phyloP scores from a whole-genome alignment of 169 alveolate genomes.

The Eimeria necatrix region DNA sequence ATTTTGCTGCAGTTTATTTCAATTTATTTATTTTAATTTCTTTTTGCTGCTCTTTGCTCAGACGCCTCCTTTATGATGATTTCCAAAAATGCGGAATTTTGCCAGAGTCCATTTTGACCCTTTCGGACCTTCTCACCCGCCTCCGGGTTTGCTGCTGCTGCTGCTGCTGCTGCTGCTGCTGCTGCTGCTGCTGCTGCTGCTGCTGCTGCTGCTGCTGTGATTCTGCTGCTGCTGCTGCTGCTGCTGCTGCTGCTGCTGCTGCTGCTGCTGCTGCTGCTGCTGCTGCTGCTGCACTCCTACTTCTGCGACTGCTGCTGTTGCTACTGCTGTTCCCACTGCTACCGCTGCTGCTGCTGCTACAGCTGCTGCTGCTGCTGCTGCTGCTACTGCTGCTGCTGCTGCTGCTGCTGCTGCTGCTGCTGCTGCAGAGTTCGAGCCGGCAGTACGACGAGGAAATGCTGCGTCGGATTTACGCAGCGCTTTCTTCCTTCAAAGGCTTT shows the following conservation, averaged over 20 bases:
- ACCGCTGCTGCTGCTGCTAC: background rate
- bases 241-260: background rate
- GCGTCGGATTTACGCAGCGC: constrained; percentile 74
- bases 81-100: constrained; percentile 66
- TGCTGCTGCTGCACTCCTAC: too few relatives aligned
- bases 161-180: background rate
- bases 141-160: constrained; percentile 62
- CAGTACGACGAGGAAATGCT: constrained; percentile 79
- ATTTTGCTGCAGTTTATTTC: background rate
- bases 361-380: background rate
- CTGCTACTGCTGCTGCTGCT: background rate
- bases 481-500: constrained; percentile 61
- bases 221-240: too few relatives aligned
- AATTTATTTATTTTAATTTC: background rate
- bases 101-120: constrained; percentile 70
- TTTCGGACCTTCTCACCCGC: constrained; percentile 67
- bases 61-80: constrained; percentile 74
- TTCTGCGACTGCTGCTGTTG: background rate
- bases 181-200: background rate
- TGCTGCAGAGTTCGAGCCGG: constrained; percentile 40
- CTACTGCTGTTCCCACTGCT: background rate
- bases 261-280: too few relatives aligned
- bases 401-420: background rate
- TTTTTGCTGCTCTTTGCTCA: constrained; percentile 3
- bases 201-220: too few relatives aligned